Evolutionary conservation across 2,329 filamentous ascomycete species (phyloP), one percentile per base, ranked within the genome.

Genomic region (Ceratocystis eucalypticola): DNA sequence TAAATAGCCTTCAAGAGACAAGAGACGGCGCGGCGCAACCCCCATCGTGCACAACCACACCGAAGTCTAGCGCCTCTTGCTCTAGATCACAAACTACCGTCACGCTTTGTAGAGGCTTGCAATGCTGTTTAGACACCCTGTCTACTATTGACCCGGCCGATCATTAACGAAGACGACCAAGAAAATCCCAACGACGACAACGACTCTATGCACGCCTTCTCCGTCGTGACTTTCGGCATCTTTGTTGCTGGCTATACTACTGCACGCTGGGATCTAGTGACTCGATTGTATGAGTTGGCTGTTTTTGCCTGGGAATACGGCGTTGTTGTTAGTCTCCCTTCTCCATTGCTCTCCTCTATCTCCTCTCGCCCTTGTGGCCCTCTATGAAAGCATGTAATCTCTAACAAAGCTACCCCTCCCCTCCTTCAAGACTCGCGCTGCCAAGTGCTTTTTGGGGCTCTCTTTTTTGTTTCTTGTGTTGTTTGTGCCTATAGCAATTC

Each of bases 171-270:
- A 22, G 46, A 45, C 46, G 28, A 71, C 66, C 72, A 73, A 71
- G 71, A 74, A 74, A 76, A 25, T 48, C 46, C 20, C 46, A 8
- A 48, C 20, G 17, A 48, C 46, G 20, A 48, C 46, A 77, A 73
- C 76, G 78, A 74, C 78, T 84, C 81, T 82, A 97, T 97, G 93
- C 92, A 96, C 91, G 91, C 92, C 74, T 96, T 97, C 81, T 97
- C 93, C 70, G 81, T 93, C 76, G 84, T 96, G 77, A 96, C 92
- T 74, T 86, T 96, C 79, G 91, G 89, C 79, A 96, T 99, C 80
- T 99, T 99, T 81, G 88, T 97, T 83, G 93, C 94, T 80, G 94
- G 94, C 77, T 99, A 99, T 83, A 97, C 93, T 77, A 99, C 94
- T 79, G 94, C 94, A 75, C 89, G 94, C 82, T 99, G 94, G 92